These are phyloP conservation scores for Kwoniella botswanensis DNA, from an alignment of 768 basidiomycete species.

Conservation along the genomic window DNA sequence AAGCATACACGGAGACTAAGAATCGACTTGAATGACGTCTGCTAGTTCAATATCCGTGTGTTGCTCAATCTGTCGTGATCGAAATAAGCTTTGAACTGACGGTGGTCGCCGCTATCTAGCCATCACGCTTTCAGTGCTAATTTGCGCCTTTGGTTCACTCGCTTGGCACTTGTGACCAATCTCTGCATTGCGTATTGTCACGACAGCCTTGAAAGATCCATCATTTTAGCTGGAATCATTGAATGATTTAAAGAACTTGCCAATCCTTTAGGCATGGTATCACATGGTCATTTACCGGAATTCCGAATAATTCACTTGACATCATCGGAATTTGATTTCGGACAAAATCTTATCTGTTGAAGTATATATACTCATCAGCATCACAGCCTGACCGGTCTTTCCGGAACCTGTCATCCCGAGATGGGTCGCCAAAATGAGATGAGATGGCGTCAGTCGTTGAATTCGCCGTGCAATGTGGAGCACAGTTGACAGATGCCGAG, in stretches of 20 bases:
- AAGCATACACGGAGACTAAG: no score
- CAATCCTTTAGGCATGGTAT: background rate
- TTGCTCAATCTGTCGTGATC: conserved; percentile 6
- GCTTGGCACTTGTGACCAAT: conserved; percentile 7
- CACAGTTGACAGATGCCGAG: background rate
- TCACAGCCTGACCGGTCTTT: no score
- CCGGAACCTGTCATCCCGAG: background rate
- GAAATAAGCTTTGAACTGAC: background rate
- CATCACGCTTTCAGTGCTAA: conserved; percentile 1
- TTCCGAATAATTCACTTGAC: background rate
- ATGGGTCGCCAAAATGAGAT: background rate
- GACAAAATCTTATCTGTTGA: background rate
- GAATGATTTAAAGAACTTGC: background rate
- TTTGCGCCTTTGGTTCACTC: background rate
- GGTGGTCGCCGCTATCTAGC: background rate
- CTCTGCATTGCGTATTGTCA: conserved; percentile 7
- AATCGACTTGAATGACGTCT: background rate
- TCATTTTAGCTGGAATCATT: background rate
- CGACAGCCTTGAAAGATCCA: background rate
- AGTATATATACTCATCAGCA: no score
- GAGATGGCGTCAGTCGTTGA: background rate
- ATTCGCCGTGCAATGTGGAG: background rate
- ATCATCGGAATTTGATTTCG: background rate
- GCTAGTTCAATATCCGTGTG: background rate
- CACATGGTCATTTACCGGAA: background rate